Percentiles rank a stretch among this genome's conserved stretches.
These are phyloP conservation scores for Aspergillus fumigatiaffinis DNA, from an alignment of 2,329 filamentous ascomycete species.

Conservation along the genomic window DNA sequence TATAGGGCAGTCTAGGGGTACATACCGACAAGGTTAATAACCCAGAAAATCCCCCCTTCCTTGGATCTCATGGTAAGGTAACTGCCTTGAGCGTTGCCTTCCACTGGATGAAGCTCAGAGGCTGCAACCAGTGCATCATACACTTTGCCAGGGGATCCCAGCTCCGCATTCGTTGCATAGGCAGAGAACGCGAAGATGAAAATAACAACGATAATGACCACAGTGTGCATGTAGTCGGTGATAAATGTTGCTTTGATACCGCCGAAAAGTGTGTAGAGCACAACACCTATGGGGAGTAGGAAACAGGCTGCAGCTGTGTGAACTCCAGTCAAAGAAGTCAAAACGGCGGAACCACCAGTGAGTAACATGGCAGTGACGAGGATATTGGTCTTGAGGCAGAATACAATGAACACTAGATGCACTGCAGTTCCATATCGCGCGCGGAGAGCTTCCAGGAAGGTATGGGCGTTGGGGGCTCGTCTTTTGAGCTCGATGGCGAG, in stretches of 20 bases:
- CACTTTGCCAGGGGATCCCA: conserved; percentile 72
- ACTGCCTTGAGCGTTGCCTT: conserved; percentile 73
- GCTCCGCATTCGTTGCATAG: conserved; percentile 67
- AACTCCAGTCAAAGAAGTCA: conserved; percentile 67
- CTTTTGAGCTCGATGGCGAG: conserved; percentile 87
- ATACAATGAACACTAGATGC: conserved; percentile 76
- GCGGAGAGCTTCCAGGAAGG: conserved; percentile 71
- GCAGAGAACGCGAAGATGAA: conserved; percentile 79
- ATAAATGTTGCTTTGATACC: conserved; percentile 86
- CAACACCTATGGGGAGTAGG: conserved; percentile 73
- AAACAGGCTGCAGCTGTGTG: conserved; percentile 78
- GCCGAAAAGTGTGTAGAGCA: conserved; percentile 69
- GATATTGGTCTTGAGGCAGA: conserved; percentile 79
- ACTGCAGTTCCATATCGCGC: conserved; percentile 71
- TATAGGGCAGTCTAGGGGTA: conserved; percentile 42
- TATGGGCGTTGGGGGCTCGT: conserved; percentile 80
- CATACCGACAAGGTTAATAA: conserved; percentile 84
- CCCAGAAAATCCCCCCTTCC: conserved; percentile 82
- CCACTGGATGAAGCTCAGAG: conserved; percentile 65
- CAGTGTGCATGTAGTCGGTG: conserved; percentile 81
- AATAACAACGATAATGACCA: conserved; percentile 71
- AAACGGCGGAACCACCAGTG: conserved; percentile 75
- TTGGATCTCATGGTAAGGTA: conserved; percentile 83
- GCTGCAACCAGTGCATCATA: conserved; percentile 74
- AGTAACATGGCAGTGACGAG: conserved; percentile 86